These are phyloP conservation scores for Hypoxylon sp. DNA, from an alignment of 2,329 filamentous ascomycete genomes.

Conservation along the genomic window DNA sequence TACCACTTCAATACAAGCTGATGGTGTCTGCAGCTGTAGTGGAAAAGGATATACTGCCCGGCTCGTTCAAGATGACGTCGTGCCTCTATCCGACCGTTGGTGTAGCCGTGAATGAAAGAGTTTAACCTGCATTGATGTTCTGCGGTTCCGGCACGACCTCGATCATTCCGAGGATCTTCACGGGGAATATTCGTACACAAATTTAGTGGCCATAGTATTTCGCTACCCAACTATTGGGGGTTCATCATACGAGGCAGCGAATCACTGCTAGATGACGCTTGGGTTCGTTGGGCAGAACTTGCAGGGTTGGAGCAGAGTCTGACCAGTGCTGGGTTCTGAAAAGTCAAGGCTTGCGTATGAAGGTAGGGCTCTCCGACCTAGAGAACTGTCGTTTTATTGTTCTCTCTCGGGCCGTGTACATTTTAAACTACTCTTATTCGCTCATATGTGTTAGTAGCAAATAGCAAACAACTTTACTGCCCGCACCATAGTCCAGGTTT, in stretches of 20 bases:
- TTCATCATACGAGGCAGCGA: not conserved
- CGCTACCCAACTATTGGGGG: no score
- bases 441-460: not conserved
- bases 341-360: not conserved
- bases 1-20: no score
- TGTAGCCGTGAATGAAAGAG: no score
- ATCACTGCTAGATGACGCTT: not conserved
- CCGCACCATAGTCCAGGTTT: not conserved
- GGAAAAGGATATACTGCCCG: no score
- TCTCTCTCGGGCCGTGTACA: no score
- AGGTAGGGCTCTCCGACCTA: not conserved
- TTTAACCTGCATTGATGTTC: not conserved
- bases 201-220: no score
- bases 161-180: not conserved
- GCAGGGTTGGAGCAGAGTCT: not conserved
- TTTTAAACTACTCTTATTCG: not conserved
- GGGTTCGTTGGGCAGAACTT: not conserved
- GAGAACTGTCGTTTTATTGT: not conserved
- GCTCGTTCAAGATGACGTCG: no score
- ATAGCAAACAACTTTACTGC: not conserved
- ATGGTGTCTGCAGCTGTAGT: no score
- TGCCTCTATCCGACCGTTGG: no score
- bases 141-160: not conserved
- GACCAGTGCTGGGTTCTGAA: not conserved
- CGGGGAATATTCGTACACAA: not conserved